Conservation (phyloP, 2,329 filamentous ascomycete species). For the Calonectria hawksworthii region DNA sequence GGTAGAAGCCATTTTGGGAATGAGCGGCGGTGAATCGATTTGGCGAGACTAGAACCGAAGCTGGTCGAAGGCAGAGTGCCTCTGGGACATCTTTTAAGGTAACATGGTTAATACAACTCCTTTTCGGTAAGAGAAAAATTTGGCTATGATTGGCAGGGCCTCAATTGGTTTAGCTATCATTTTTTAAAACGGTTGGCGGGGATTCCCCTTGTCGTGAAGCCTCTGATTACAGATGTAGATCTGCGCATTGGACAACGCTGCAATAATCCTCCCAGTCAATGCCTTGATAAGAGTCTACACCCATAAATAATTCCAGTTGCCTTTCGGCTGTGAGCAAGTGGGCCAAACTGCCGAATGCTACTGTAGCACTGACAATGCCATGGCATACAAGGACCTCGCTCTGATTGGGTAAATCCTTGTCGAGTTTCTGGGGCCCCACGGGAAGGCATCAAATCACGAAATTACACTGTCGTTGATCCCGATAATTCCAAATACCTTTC, state of each 20-base stretch:
- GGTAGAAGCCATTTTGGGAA: background rate
- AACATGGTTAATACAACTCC: background rate
- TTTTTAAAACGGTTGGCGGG: background rate
- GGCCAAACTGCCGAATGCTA: background rate
- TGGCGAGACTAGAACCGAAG: too few relatives aligned
- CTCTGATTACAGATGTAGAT: background rate
- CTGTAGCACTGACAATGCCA: background rate
- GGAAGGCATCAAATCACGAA: background rate
- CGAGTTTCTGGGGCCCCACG: background rate
- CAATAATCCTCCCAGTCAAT: background rate
- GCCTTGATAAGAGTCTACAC: background rate
- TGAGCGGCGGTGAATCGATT: background rate
- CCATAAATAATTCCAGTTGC: background rate
- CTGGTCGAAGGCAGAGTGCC: background rate
- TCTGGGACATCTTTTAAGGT: background rate
- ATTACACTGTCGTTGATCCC: background rate
- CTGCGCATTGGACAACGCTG: background rate
- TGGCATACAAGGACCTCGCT: background rate
- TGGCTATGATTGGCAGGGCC: too few relatives aligned
- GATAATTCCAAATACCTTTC: background rate
- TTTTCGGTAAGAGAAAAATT: background rate
- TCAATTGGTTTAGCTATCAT: background rate
- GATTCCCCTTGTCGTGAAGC: background rate
- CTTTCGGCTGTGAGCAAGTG: background rate
- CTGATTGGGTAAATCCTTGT: background rate